Base-by-base conservation (phyloP, 305 asterid genomes). In the Fraxinus sp. region DNA sequence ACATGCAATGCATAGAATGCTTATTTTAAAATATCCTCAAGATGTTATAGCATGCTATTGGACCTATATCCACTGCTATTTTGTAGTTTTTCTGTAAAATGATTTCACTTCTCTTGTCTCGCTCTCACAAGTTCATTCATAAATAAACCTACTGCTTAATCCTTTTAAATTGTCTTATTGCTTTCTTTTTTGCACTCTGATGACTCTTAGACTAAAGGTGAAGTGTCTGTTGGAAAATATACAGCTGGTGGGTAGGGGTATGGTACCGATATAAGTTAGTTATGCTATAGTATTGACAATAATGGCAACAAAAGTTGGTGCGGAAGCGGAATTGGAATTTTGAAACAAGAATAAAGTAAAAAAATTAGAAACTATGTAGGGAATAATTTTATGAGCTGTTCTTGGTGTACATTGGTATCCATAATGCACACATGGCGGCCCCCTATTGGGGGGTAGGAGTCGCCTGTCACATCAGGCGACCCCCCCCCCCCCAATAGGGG, bases 21-120 rank as follows among this genome's bases (percentile, higher is more conserved):
- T 36, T 76, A 71, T 72, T 79, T 77, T 28, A 66, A 39, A 73
- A 79, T 72, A 18, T 22, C 39, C 76, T 78, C 30, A 46, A 30
- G 68, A 41, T 55, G 79, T 72, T 39, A 20, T 44, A 37, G 59
- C 82, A 37, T 79, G 81, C 79, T 78, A 30, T 33, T 55, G 36
- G 10, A 11, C 46, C n/a, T 3, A 57, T 44, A 28, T 36, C 20
- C 41, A 30, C 39, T 70, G 75, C 22, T 30, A 10, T 28, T 30
- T 70, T 28, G 41, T 14, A 28, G 75, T 41, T 18, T 24, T 66
- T 28, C 73, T 0, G 14, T 62, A 24, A 55, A 64, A 26, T 64
- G 33, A 22, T 22, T 11, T 64, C 33, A 20, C 16, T 24, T 22
- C 73, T 24, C 35, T 64, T 64, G 35, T 64, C 35, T 64, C 7